Percentiles rank a stretch among this genome's conserved stretches.
phyloP scores from a whole-genome alignment of 306 rosid species.

The Acacia crassicarpa region DNA sequence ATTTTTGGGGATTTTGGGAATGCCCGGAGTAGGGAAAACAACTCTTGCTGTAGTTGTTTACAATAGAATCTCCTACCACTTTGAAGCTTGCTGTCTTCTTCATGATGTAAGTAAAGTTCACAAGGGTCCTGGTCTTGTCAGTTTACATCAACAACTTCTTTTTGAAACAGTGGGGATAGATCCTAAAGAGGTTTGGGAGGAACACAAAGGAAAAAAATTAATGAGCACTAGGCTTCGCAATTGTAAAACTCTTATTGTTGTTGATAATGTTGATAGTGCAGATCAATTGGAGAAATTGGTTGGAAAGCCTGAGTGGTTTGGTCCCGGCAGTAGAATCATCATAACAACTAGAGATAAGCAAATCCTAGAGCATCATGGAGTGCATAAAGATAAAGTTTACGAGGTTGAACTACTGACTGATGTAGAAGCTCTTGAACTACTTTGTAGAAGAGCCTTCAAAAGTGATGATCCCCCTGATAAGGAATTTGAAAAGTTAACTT shows the following conservation, averaged over 20 bases:
- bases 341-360: slow-evolving; percentile 25
- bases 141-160: slow-evolving; percentile 18
- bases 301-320: slow-evolving; percentile 7
- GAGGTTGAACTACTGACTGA: too few relatives aligned
- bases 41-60: background rate
- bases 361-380: background rate
- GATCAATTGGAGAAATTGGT: slow-evolving; percentile 20
- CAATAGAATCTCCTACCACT: background rate
- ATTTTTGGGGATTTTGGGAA: slow-evolving; percentile 30
- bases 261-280: slow-evolving; percentile 17
- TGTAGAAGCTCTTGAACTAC: too few relatives aligned
- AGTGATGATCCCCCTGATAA: too few relatives aligned
- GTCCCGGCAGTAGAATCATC: slow-evolving; percentile 19
- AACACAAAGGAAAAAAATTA: background rate
- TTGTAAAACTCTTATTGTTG: slow-evolving; percentile 1
- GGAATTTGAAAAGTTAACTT: too few relatives aligned
- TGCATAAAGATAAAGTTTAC: background rate
- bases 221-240: background rate
- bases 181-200: background rate
- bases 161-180: background rate
- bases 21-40: slow-evolving; percentile 29
- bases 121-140: background rate
- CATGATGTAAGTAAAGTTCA: background rate
- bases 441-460: too few relatives aligned
- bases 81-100: background rate